These are phyloP conservation scores for Xeromyces bisporus DNA, from an alignment of 495 filamentous ascomycete genomes.

Conservation along the genomic window DNA sequence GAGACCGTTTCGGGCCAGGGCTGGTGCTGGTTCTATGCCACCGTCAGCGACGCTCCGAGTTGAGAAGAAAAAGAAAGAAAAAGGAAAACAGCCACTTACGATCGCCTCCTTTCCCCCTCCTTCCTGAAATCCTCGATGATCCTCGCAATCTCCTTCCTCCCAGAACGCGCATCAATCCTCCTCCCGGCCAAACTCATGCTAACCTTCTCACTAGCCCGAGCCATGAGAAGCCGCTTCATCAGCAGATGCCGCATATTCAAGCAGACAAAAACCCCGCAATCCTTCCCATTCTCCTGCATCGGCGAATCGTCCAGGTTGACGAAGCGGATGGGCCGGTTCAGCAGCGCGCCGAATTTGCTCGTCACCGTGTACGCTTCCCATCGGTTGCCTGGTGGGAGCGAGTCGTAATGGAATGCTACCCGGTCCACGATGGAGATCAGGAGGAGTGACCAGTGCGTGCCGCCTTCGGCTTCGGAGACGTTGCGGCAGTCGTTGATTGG, in stretches of 20 bases:
- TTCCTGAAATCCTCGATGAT: constrained; percentile 69
- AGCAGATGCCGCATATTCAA: constrained; percentile 81
- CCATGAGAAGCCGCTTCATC: constrained; percentile 60
- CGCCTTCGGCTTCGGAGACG: constrained; percentile 62
- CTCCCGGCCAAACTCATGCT: constrained; percentile 79
- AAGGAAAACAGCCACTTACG: constrained; percentile 33
- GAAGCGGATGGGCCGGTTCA: constrained; percentile 50
- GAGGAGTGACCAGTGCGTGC: constrained; percentile 88
- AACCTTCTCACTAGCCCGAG: constrained; percentile 63
- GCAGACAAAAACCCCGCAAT: constrained; percentile 95
- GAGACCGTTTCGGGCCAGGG: constrained; percentile 10
- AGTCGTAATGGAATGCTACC: constrained; percentile 94
- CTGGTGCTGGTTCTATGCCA: constrained; percentile 8
- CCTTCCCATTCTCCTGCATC: constrained; percentile 79
- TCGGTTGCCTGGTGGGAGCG: constrained; percentile 58
- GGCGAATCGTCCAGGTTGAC: constrained; percentile 67
- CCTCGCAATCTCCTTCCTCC: constrained; percentile 73
- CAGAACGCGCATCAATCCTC: constrained; percentile 55
- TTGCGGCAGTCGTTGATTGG: constrained; percentile 84
- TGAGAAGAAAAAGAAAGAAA: constrained; percentile 1
- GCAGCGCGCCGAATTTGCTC: constrained; percentile 41
- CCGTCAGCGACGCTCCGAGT: constrained; percentile 3
- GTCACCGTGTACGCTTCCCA: constrained; percentile 50
- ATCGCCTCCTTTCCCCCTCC: constrained; percentile 65
- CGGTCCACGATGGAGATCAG: constrained; percentile 78